phyloP scores from a whole-genome alignment of 495 filamentous ascomycete species.

The Emericellopsis terricola region DNA sequence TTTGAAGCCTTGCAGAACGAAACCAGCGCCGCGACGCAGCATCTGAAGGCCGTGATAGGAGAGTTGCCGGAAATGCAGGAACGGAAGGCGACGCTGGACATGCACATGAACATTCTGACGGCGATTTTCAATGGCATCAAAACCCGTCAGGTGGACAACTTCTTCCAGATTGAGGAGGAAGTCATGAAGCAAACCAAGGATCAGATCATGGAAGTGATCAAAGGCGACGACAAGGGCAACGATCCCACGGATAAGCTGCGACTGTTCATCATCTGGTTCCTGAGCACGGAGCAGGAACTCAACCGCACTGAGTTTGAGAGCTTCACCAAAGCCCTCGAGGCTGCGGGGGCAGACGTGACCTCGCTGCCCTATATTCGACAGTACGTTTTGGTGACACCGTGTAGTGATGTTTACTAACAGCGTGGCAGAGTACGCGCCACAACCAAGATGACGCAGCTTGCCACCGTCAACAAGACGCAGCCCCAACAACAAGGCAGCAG shows the following conservation, averaged over 20 bases:
- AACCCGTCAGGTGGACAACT: conserved; percentile 87
- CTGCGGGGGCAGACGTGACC: conserved; percentile 52
- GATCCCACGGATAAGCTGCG: conserved; percentile 78
- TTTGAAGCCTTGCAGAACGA: conserved; percentile 90
- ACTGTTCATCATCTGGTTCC: conserved; percentile 92
- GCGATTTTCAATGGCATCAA: conserved; percentile 77
- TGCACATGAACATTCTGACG: conserved; percentile 98
- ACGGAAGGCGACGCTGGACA: conserved; percentile 78
- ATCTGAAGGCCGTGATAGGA: conserved; percentile 90
- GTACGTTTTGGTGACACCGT: conserved; percentile 22
- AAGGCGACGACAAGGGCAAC: conserved; percentile 60
- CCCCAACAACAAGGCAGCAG: conserved; percentile 40
- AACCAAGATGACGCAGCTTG: conserved; percentile 98
- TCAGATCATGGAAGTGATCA: conserved; percentile 79
- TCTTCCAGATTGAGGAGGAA: conserved; percentile 88
- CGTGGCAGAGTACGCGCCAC: conserved; percentile 65
- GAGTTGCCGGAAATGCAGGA: conserved; percentile 82
- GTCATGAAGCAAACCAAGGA: conserved; percentile 83
- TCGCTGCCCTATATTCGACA: conserved; percentile 72
- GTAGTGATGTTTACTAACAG: not conserved
- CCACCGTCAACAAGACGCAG: conserved; percentile 49
- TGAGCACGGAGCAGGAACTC: conserved; percentile 86
- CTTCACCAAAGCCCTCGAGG: conserved; percentile 73
- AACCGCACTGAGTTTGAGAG: conserved; percentile 62
- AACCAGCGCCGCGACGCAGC: conserved; percentile 70